Conservation (phyloP, 345 rosid species). For the Citrus mangshanensis region DNA sequence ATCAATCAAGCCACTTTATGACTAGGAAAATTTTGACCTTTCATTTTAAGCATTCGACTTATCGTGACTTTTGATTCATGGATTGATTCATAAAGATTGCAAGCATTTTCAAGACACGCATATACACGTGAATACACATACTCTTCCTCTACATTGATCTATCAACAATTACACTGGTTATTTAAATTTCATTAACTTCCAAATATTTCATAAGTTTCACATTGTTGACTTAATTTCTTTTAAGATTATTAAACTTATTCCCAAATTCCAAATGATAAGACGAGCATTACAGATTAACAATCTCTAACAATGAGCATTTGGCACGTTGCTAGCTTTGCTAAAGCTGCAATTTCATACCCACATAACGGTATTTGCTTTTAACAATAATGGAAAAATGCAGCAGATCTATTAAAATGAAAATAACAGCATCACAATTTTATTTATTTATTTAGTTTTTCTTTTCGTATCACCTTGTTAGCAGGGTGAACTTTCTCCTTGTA, state of each 20-base stretch:
- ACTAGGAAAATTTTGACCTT: too few relatives aligned
- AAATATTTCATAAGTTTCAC: too few relatives aligned
- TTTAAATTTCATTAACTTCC: too few relatives aligned
- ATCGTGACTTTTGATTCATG: neutral
- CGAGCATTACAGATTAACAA: neutral
- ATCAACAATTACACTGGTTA: too few relatives aligned
- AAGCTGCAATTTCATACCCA: neutral
- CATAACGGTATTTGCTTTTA: too few relatives aligned
- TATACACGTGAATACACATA: too few relatives aligned
- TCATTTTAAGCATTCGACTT: too few relatives aligned
- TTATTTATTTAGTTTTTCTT: neutral
- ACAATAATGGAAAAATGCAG: neutral
- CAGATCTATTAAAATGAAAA: neutral
- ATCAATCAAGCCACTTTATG: too few relatives aligned
- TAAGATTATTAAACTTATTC: neutral
- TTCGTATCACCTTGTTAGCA: constrained; percentile 57
- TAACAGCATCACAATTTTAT: too few relatives aligned
- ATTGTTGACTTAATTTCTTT: neutral
- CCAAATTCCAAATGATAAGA: neutral
- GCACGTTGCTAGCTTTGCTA: neutral
- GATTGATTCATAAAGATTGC: neutral
- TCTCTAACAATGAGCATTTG: neutral
- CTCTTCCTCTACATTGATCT: neutral
- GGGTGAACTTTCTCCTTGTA: constrained; percentile 76
- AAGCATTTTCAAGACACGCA: neutral